phyloP scores from a whole-genome alignment of 208 protist species.

The Trypanosoma cruzi region DNA sequence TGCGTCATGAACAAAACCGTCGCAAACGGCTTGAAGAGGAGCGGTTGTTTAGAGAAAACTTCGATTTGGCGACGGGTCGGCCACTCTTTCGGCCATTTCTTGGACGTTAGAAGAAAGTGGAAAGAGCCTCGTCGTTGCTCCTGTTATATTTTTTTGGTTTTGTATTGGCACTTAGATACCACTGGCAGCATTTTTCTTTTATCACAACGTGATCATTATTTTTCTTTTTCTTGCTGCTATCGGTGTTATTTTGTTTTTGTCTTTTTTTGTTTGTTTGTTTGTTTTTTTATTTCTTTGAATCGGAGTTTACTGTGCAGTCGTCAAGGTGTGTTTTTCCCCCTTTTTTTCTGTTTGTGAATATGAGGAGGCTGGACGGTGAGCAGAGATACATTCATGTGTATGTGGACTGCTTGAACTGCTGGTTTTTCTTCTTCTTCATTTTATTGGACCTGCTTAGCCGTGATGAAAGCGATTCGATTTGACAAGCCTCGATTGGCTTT shows the following conservation, averaged over 20 bases:
- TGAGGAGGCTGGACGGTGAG: background rate
- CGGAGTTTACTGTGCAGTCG: background rate
- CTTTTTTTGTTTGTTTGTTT: background rate
- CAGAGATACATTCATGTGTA: too few species aligned
- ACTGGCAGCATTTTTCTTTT: background rate
- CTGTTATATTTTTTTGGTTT: too few species aligned
- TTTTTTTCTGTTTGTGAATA: background rate
- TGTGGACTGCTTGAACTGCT: too few species aligned
- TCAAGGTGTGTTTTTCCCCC: background rate
- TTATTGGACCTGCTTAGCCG: background rate
- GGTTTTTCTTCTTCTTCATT: slow-evolving; percentile 12
- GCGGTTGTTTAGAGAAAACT: slow-evolving; percentile 16
- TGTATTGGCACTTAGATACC: background rate
- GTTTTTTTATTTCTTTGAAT: background rate
- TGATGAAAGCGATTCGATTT: background rate
- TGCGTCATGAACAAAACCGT: slow-evolving; percentile 22
- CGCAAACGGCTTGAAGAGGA: slow-evolving; percentile 27
- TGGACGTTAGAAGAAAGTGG: slow-evolving; percentile 25
- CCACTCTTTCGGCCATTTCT: slow-evolving; percentile 33
- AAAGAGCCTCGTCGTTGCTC: too few species aligned
- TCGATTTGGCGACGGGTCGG: slow-evolving; percentile 23
- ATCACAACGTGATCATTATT: slow-evolving; percentile 14
- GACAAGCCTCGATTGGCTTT: background rate
- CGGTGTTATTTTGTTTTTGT: slow-evolving; percentile 2
- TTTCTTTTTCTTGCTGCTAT: slow-evolving; percentile 14